Base-by-base conservation (phyloP, 2,329 filamentous ascomycete species). In the Cryphonectria naterciae region DNA sequence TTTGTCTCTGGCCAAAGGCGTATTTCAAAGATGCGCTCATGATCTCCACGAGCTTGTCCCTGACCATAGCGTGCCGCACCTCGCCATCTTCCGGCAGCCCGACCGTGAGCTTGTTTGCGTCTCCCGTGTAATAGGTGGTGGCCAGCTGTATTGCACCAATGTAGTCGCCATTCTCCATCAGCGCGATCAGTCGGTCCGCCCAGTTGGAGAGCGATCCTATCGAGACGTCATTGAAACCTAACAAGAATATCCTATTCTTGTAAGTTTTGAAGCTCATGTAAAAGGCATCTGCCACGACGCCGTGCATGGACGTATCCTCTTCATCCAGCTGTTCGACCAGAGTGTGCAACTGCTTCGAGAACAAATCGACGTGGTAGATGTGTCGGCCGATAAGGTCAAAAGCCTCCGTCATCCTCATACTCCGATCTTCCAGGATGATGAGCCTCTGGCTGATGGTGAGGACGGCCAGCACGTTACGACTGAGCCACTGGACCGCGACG, bases 91-190 rank as follows among this genome's bases (percentile, higher is more conserved):
- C 95, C 0, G 97, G 95, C 13, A 99, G 84, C 0, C 96, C 96
- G 68, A 99, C 93, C 0, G 96, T 98, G 66, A 98, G 87, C 80
- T 96, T 98, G 79, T 98, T 94, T n/a, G 93, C 89, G 77, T 94
- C 91, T 35, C 96, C 96, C 10, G 90, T 91, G 78, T 97, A 98
- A 80, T 98, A 99, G 0, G 92, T 92, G 0, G 94, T 97, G 13
- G 95, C 97, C 71, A 99, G 86, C 74, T 92, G 88, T 72, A 99
- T 97, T 1, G 96, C 95, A 17, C 90, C 92, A 74, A 99, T 92
- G 77, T 97, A 97, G 80, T 98, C 94, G n/a, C 96, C 96, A 70
- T 94, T 89, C 79, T 98, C 95, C 93, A 99, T 98, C 75, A 98
- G 85, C 0, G 95, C 95, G 74, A 98, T 90, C 25, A 99, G 84